Evolutionary conservation across 2,329 filamentous ascomycete species (phyloP), one percentile per base, ranked within the genome.

Genomic region (Colletotrichum higginsianum): DNA sequence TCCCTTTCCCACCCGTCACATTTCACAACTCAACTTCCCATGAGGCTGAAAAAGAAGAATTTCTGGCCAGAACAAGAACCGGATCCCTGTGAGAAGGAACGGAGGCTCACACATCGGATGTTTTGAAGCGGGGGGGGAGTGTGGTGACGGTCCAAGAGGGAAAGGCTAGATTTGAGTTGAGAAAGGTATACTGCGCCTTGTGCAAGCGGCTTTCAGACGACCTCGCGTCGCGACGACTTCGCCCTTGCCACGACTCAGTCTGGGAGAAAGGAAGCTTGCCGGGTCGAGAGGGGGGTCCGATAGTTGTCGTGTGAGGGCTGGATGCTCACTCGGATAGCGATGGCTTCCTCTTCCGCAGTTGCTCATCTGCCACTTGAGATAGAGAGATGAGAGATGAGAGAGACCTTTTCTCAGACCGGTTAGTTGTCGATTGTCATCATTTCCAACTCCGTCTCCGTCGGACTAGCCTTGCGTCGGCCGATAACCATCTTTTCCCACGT

Each of bases 41-140:
- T 67, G 68, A 13, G 30, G 30, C 30, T 8, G 30, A 9, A 21
- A 30, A 12, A 53, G 26, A 35, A 53, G 12, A 26, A 35, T n/a
- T 4, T 38, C 30, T 16, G 52, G 26, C 6, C n/a, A 8, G 30
- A 30, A 30, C 30, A 30, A 30, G 30, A 30, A 13, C 30, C 52
- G 52, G 3, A 30, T 16, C 52, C 52, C 30, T 30, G 46, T 42
- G n/a, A 42, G 47, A 18, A 26, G 13, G 35, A 40, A 57, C 23
- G 23, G 30, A 52, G 6, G 56, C 57, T 71, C 67, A 57, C 56
- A 67, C 67, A 62, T 71, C 67, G 63, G 67, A 71, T 62, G 67
- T 67, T 62, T 67, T 23, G 50, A 57, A 57, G 52, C 35, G 18
- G 23, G n/a, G 21, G 38, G 35, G 56, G n/a, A 21, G 40, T 35